Evolutionary conservation across 805 yeast species (phyloP).

Genomic region (Maudiozyma turicensis): DNA sequence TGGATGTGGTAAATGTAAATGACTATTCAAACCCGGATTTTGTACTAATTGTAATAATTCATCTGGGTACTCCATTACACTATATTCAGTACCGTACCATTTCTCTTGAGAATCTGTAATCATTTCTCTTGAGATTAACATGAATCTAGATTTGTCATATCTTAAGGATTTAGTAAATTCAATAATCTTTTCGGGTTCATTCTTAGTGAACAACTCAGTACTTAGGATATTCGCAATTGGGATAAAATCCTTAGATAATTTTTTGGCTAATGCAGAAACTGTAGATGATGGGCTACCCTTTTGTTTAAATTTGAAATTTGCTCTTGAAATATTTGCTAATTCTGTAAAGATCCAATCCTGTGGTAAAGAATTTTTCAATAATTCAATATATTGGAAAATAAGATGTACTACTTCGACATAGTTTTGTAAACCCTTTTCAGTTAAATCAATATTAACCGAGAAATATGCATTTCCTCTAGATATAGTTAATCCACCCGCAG

Average conservation of each 20-base stretch:
- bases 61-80: slow-evolving; percentile 35
- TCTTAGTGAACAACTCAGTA: slow-evolving; percentile 46
- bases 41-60: slow-evolving; percentile 31
- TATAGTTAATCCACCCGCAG: slow-evolving; percentile 60
- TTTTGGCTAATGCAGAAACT: slow-evolving; percentile 56
- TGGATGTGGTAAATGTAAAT: slow-evolving; percentile 53
- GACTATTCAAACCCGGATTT: slow-evolving; percentile 23
- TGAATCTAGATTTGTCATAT: slow-evolving; percentile 51
- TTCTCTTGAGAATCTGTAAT: slow-evolving; percentile 49
- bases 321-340: slow-evolving; percentile 52
- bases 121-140: slow-evolving; percentile 44
- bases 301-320: slow-evolving; percentile 72
- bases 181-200: slow-evolving; percentile 43
- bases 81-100: slow-evolving; percentile 89
- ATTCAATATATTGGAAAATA: slow-evolving; percentile 63
- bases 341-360: slow-evolving; percentile 78
- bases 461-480: slow-evolving; percentile 62
- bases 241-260: slow-evolving; percentile 46
- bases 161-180: slow-evolving; percentile 41
- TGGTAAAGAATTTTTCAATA: slow-evolving; percentile 50
- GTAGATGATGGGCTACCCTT: slow-evolving; percentile 64
- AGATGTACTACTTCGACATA: slow-evolving; percentile 51
- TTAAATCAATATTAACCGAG: slow-evolving; percentile 63
- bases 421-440: slow-evolving; percentile 57
- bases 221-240: slow-evolving; percentile 61